Percentiles rank a stretch among this genome's conserved stretches.
Conservation (phyloP, 176 grass and related monocot species). For the Pharus latifolius region DNA sequence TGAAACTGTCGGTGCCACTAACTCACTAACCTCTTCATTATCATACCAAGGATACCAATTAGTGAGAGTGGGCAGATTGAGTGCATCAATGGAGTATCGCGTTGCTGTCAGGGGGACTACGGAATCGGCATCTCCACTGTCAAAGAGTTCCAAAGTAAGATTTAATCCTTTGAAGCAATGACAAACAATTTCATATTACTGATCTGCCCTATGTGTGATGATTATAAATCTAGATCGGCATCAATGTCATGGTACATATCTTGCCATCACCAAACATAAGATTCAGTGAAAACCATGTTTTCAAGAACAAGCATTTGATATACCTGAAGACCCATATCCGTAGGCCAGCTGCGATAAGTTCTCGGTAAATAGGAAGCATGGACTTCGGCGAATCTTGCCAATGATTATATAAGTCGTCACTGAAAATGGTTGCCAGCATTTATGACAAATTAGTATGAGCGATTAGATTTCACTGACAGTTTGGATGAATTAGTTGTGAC, state of each 20-base stretch:
- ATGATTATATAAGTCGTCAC: slow-evolving; percentile 24
- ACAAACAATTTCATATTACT: background rate
- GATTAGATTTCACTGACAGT: background rate
- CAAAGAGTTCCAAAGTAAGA: background rate
- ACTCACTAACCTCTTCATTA: slow-evolving; percentile 33
- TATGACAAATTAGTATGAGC: background rate
- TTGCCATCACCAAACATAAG: background rate
- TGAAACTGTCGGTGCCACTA: background rate
- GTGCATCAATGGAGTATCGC: slow-evolving; percentile 74
- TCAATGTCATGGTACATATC: too few relatives aligned
- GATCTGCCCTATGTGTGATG: background rate
- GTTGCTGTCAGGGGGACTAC: slow-evolving; percentile 66
- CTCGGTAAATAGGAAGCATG: slow-evolving; percentile 71
- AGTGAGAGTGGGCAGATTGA: slow-evolving; percentile 40
- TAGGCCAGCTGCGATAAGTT: slow-evolving; percentile 59
- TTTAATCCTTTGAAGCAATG: background rate
- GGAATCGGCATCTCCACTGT: slow-evolving; percentile 68
- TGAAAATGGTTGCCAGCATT: slow-evolving; percentile 8
- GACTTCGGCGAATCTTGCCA: slow-evolving; percentile 70
- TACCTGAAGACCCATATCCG: slow-evolving; percentile 92
- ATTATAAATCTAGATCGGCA: background rate
- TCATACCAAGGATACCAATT: slow-evolving; percentile 86
- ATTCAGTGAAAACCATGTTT: background rate
- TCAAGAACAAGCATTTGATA: background rate
- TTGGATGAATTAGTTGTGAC: background rate